phyloP scores from a whole-genome alignment of 129 eudicot genomes.

The Chrysanthemum seticuspe region DNA sequence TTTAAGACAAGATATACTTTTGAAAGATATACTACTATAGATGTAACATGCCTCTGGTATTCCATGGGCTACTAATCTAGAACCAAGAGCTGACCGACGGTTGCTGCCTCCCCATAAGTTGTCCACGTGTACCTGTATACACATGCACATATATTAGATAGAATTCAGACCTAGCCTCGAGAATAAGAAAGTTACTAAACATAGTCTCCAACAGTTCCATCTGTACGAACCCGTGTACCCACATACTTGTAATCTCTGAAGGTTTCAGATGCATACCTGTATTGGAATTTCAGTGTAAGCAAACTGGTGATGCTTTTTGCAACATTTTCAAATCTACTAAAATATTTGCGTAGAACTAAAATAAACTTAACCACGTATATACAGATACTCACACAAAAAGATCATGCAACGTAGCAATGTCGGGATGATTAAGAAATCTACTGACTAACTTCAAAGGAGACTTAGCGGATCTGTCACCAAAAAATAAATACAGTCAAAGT shows the following conservation, averaged over 20 bases:
- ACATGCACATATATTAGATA: neutral
- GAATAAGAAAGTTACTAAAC: conserved; percentile 25
- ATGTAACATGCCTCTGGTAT: too few species aligned
- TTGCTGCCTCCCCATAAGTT: conserved; percentile 84
- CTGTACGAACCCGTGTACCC: conserved; percentile 69
- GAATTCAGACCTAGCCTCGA: neutral
- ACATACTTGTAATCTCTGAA: conserved; percentile 69
- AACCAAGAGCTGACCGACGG: conserved; percentile 75
- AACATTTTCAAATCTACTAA: conserved; percentile 4
- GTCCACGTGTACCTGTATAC: conserved; percentile 76
- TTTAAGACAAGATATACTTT: too few species aligned
- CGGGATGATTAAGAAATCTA: conserved; percentile 72
- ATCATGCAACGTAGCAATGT: conserved; percentile 82
- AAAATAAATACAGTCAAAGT: neutral
- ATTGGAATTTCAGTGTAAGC: conserved; percentile 15
- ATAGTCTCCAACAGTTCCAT: conserved; percentile 95
- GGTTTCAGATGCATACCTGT: conserved; percentile 63
- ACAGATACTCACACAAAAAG: conserved; percentile 55
- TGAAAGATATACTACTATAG: too few species aligned
- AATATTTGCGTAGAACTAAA: neutral
- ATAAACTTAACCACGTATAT: neutral
- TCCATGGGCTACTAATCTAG: conserved; percentile 64
- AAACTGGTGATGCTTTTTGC: conserved; percentile 2
- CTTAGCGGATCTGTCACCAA: conserved; percentile 55
- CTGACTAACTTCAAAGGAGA: conserved; percentile 72